Base-by-base conservation (phyloP, 75 land plant genomes). In the Selaginella tamariscina region DNA sequence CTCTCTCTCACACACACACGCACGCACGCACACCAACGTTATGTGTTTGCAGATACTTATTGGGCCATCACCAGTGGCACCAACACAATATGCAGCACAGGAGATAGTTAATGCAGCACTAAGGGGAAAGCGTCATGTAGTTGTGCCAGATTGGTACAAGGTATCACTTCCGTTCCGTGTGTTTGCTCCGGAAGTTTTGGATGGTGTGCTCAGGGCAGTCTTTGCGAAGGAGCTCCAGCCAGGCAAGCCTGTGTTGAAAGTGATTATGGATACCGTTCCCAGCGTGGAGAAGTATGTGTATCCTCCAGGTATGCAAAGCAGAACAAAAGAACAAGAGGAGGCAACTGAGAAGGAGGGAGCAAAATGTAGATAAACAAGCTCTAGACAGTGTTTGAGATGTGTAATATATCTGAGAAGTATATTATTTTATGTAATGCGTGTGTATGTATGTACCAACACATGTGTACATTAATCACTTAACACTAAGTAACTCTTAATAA, bases 101-200 rank as follows among this genome's bases (percentile, higher is more conserved):
- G 78, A 72, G 0, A 80, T 83, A 0, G 84, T 89, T 49, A 56
- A 60, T 1, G 77, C 84, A 20, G 86, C 82, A 0, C 27, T 73
- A 31, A 55, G 78, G 15, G 85, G 86, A 21, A 72, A 82, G 24
- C 73, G 78, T 15, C 73, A 78, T 23, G 74, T 84, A 74, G 77
- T 75, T 23, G 71, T 70, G 62, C 94, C 94, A 9, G 21, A 68
- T 1, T 89, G 89, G 85, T 82, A 70, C 65, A 73, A 33, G 33
- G 69, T 30, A 8, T 64, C 83, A 0, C 65, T 66, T 62, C 44
- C 71, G 27, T 76, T 73, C 73, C 79, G 75, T 31, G 33, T 78
- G 28, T 56, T 84, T 23, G 83, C 79, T 2, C 87, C 89, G 1
- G 83, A 86, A 77, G 9, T 86, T 1, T 1, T 84, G 0, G 83